A percentile compares a stretch with the other conserved stretches of the same genome.
Conservation (phyloP, 2,329 filamentous ascomycete species). For the Blastomyces silverae region DNA sequence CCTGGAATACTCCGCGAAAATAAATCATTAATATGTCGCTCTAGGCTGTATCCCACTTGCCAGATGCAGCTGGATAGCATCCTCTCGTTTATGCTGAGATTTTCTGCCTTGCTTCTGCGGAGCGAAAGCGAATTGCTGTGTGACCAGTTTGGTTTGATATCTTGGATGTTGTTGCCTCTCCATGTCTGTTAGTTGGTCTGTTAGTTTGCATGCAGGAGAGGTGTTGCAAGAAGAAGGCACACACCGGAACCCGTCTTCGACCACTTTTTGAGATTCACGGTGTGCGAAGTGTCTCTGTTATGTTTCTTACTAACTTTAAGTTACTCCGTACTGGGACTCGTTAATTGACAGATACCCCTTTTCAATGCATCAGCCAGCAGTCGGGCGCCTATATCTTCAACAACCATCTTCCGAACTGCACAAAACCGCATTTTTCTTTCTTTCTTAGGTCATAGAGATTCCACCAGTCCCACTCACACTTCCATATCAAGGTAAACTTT, state of each 20-base stretch:
- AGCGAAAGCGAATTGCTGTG: background rate
- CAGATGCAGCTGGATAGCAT: background rate
- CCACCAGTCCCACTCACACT: slow-evolving; percentile 5
- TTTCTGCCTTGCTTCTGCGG: background rate
- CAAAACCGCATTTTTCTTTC: background rate
- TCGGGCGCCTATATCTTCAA: slow-evolving; percentile 3
- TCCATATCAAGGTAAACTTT: background rate
- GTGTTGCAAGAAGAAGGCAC: too few species aligned
- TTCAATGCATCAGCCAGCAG: background rate
- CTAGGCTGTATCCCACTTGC: background rate
- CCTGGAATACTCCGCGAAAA: background rate
- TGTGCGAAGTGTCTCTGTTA: background rate
- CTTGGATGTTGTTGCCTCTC: too few species aligned
- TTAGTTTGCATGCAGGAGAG: too few species aligned
- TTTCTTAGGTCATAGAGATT: slow-evolving; percentile 4
- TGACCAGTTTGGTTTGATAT: background rate
- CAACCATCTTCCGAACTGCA: background rate
- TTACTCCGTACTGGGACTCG: too few species aligned
- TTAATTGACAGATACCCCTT: too few species aligned
- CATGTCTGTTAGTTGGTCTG: too few species aligned
- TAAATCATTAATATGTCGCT: too few species aligned
- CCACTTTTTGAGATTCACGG: too few species aligned
- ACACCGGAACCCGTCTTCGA: too few species aligned
- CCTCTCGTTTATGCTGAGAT: background rate
- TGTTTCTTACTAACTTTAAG: background rate